phyloP scores from a whole-genome alignment of 768 basidiomycete genomes.

The Suillus americanus region DNA sequence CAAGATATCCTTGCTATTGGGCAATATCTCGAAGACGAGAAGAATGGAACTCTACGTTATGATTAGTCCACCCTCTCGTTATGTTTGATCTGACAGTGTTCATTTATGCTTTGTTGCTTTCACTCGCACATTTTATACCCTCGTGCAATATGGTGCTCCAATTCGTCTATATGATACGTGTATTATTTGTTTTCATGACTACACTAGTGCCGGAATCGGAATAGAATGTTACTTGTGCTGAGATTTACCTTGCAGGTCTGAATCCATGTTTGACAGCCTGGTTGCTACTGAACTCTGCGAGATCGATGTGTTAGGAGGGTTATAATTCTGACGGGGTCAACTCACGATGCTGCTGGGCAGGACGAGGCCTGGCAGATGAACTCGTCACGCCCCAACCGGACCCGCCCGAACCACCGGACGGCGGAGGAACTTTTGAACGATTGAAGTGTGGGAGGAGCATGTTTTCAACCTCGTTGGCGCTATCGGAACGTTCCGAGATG shows the following conservation, averaged over 20 bases:
- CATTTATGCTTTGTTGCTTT: constrained; percentile 12
- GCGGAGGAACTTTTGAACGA: constrained; percentile 20
- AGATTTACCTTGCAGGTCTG: constrained; percentile 39
- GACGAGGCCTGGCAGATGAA: constrained; percentile 22
- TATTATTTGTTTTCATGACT: constrained; percentile 21
- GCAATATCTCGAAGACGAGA: constrained; percentile 82
- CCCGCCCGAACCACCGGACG: constrained; percentile 29
- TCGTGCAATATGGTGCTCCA: constrained; percentile 13
- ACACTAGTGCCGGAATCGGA: constrained; percentile 16
- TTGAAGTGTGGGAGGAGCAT: constrained; percentile 41
- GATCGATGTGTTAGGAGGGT: not conserved
- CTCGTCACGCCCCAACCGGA: constrained; percentile 41
- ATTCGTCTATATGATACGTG: constrained; percentile 18
- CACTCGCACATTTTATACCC: constrained; percentile 14
- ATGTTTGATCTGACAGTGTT: not conserved
- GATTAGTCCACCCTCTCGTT: constrained; percentile 24
- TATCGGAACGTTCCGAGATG: constrained; percentile 61
- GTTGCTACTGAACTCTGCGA: constrained; percentile 40
- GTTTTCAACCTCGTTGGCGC: constrained; percentile 72
- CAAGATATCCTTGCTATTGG: constrained; percentile 86
- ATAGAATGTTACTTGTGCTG: not conserved
- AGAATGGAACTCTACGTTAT: constrained; percentile 59
- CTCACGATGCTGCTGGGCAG: constrained; percentile 29
- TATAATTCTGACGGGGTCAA: constrained; percentile 2
- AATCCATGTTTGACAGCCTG: constrained; percentile 45